These are phyloP conservation scores for Boletus rex-veris DNA, from an alignment of 768 basidiomycete species.

Conservation along the genomic window DNA sequence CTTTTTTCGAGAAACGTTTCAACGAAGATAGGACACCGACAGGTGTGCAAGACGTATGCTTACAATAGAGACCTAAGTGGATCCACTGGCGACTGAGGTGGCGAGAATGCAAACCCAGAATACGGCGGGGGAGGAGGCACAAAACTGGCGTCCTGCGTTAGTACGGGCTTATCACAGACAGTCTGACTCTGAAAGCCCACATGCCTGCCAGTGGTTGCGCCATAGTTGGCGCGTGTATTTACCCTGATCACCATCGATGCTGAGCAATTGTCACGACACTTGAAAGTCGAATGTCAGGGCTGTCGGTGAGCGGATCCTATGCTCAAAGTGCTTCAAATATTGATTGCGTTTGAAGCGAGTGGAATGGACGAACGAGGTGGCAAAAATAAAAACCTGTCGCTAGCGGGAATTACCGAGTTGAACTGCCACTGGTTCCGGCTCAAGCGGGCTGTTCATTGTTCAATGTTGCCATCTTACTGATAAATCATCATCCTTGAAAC, in stretches of 20 bases:
- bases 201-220: slow-evolving; percentile 5
- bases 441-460: no score
- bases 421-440: no score
- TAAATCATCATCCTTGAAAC: no score
- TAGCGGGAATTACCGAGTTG: no score
- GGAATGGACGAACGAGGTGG: no score
- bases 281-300: background rate
- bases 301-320: background rate
- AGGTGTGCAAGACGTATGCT: background rate
- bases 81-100: background rate
- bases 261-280: background rate
- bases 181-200: background rate
- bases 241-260: background rate
- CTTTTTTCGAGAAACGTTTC: background rate
- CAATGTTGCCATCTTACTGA: no score
- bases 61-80: background rate
- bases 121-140: slow-evolving; percentile 10
- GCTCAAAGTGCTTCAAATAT: background rate
- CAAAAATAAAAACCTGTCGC: no score
- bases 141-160: background rate
- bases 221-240: background rate
- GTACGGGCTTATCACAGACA: no score
- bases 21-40: background rate
- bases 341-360: background rate
- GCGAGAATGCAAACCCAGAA: background rate